These are phyloP conservation scores for Talaromyces borbonicus DNA, from an alignment of 495 filamentous ascomycete species.

Conservation along the genomic window DNA sequence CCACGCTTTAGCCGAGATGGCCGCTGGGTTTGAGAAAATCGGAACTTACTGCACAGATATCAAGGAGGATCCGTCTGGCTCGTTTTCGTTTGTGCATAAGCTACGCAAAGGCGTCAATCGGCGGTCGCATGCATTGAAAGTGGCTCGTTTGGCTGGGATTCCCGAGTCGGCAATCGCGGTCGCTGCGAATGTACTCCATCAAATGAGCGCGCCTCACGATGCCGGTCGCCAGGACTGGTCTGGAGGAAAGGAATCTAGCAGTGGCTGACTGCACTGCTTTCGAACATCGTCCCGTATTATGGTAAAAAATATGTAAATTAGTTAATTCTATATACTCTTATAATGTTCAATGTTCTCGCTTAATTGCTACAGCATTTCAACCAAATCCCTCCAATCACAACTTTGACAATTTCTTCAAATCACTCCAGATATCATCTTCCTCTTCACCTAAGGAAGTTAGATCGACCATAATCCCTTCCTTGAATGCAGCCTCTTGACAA, in stretches of 20 bases:
- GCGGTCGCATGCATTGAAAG: slow-evolving; percentile 82
- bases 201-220: slow-evolving; percentile 1
- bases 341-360: slow-evolving; percentile 1
- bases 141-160: slow-evolving; percentile 75
- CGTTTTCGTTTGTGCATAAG: slow-evolving; percentile 80
- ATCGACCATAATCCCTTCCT: slow-evolving; percentile 27
- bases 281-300: too few species aligned
- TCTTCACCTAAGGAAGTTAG: slow-evolving; percentile 18
- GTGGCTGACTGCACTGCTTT: too few species aligned
- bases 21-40: slow-evolving; percentile 48
- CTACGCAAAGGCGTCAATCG: slow-evolving; percentile 75
- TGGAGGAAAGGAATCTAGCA: neutral
- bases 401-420: slow-evolving; percentile 18
- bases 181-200: slow-evolving; percentile 29
- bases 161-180: slow-evolving; percentile 50
- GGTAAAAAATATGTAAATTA: too few species aligned
- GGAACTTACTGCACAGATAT: slow-evolving; percentile 88
- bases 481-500: slow-evolving; percentile 70
- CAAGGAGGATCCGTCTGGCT: slow-evolving; percentile 49
- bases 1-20: slow-evolving; percentile 74
- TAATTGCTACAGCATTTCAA: neutral
- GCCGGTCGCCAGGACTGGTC: neutral
- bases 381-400: slow-evolving; percentile 8
- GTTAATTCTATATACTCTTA: neutral
- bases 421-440: slow-evolving; percentile 21